Conservation (phyloP, 169 alveolate species). For the Eimeria nieschulzi region DNA sequence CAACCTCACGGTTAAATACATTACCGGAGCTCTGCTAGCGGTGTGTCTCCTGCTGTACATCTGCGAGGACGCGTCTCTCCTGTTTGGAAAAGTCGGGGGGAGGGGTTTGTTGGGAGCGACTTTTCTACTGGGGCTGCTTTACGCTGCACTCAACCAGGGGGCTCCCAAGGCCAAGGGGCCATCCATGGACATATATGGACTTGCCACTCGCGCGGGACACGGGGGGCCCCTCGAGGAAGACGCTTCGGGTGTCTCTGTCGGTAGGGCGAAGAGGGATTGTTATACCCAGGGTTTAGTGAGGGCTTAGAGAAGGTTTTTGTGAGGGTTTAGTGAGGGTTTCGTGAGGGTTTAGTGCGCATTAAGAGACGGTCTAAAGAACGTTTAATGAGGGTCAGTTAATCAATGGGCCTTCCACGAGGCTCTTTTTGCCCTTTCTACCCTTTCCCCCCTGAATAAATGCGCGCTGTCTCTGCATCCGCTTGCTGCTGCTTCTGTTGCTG, state of each 20-base stretch:
- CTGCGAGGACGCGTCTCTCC: slow-evolving; percentile 75
- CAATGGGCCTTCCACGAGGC: not conserved
- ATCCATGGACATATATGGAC: not conserved
- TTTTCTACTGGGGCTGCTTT: slow-evolving; percentile 66
- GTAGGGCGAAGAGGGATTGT: not conserved
- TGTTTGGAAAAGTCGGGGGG: slow-evolving; percentile 67
- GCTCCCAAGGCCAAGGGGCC: not conserved
- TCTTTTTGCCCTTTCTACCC: not conserved
- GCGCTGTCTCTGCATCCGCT: not conserved
- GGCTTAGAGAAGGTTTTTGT: too few relatives aligned
- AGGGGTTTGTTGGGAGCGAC: slow-evolving; percentile 74
- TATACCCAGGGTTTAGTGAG: too few relatives aligned
- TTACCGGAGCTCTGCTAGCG: slow-evolving; percentile 48
- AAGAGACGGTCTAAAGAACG: too few relatives aligned
- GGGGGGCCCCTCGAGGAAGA: not conserved
- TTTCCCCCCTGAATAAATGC: not conserved
- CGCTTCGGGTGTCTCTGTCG: not conserved
- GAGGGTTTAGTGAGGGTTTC: too few relatives aligned
- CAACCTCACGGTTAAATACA: slow-evolving; percentile 14
- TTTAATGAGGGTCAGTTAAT: too few relatives aligned
- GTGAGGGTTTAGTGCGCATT: too few relatives aligned
- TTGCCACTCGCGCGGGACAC: not conserved
- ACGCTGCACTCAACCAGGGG: slow-evolving; percentile 4
- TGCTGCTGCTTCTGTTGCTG: slow-evolving; percentile 17
- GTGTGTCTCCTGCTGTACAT: slow-evolving; percentile 9